Base-by-base conservation (phyloP, 1,284 basidiomycete species). In the Malassezia yamatoensis region DNA sequence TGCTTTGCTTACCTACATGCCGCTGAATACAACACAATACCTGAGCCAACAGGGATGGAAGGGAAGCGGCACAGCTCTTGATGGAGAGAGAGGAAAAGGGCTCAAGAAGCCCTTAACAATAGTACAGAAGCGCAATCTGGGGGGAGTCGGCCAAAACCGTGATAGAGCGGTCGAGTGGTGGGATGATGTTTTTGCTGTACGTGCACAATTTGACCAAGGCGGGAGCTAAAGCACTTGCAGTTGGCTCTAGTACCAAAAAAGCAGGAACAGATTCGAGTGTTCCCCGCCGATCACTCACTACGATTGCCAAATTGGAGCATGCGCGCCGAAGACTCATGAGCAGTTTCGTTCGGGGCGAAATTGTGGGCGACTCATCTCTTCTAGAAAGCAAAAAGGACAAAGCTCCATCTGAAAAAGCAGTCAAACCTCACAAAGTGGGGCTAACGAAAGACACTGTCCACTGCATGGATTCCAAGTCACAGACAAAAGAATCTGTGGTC, bases 151-250 rank as follows among this genome's bases (percentile, higher is more conserved):
- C 39, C 68, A 70, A 51, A 66, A 74, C 44, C 54, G 72, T 24
- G 72, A 74, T 38, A 55, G 72, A 10, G 70, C 70, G 5, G 63
- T 68, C 21, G 72, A 74, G 35, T 74, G 72, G 72, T 74, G 72
- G 72, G 71, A 74, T 51, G 68, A 68, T 49, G 63, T 74, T 37
- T 74, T 72, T 49, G 67, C 70, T 6, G 63, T 62, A 38, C 34
- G 64, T 51, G 10, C 21, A 33, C 10, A 35, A 21, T 10, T 24
- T 33, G 4, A 21, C 20, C 34, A 42, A 61, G 57, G 63, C 67
- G 3, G 59, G 65, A 2, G 68, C 68, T 5, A 68, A 68, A 49
- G 62, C 62, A 13, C 57, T 72, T n/a, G 54, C 55, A 7, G 63
- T 66, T 24, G 59, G 62, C 2, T 40, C 44, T 2, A 29, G 10